These are phyloP conservation scores for Botrytis fabae DNA, from an alignment of 2,329 filamentous ascomycete species.

Conservation along the genomic window DNA sequence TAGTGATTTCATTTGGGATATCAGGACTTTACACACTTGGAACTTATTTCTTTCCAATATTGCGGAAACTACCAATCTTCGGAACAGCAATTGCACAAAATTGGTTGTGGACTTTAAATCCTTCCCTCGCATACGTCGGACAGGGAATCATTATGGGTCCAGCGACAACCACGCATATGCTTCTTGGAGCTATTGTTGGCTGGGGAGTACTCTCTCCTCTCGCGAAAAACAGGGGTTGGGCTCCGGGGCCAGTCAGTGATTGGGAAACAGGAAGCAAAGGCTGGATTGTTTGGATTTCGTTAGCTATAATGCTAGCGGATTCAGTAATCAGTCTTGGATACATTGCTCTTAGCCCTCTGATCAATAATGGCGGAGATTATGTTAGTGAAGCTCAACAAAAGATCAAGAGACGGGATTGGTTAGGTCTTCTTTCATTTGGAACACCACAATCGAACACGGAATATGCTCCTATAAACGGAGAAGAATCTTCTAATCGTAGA, in stretches of 20 bases:
- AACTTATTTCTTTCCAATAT: conserved; percentile 85
- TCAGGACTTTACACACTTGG: conserved; percentile 72
- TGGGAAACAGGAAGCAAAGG: conserved; percentile 95
- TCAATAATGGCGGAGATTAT: conserved; percentile 48
- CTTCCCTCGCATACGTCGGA: conserved; percentile 93
- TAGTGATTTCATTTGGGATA: conserved; percentile 57
- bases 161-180: conserved; percentile 92
- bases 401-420: conserved; percentile 38
- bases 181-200: conserved; percentile 82
- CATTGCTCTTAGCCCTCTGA: conserved; percentile 65
- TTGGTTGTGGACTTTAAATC: conserved; percentile 96
- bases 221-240: conserved; percentile 85
- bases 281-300: conserved; percentile 96
- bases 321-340: conserved; percentile 85
- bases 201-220: conserved; percentile 91
- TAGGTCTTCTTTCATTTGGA: conserved; percentile 32
- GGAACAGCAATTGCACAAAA: conserved; percentile 69
- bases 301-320: conserved; percentile 96
- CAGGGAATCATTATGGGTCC: conserved; percentile 99
- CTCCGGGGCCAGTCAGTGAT: conserved; percentile 78
- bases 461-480: conserved; percentile 35
- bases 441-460: conserved; percentile 29
- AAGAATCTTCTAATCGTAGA: conserved; percentile 21
- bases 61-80: conserved; percentile 86
- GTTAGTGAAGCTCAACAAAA: conserved; percentile 38